Evolutionary conservation across 257 asterid genomes (phyloP).

Genomic region (Euphrasia confusa): DNA sequence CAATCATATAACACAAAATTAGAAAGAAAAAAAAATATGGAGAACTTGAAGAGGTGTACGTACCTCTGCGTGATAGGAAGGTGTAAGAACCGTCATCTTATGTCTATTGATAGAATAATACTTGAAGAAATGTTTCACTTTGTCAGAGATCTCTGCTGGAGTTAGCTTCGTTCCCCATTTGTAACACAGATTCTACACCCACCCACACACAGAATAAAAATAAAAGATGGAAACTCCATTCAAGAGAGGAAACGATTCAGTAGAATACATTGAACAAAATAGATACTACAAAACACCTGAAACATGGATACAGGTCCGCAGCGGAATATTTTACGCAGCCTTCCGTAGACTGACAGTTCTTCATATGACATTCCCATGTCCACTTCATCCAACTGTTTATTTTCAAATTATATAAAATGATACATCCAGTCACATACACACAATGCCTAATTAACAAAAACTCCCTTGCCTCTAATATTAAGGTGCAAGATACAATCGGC

Average conservation of each 20-base stretch:
- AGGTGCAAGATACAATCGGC: too few relatives aligned
- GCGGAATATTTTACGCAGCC: constrained; percentile 89
- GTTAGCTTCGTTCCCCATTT: constrained; percentile 76
- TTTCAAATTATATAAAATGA: constrained; percentile 22
- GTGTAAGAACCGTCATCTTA: constrained; percentile 92
- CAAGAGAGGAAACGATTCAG: background rate
- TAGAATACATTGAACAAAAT: constrained; percentile 2
- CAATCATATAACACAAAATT: background rate
- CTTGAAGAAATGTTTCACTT: constrained; percentile 89
- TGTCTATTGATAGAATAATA: constrained; percentile 90
- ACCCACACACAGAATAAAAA: background rate
- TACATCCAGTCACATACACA: background rate
- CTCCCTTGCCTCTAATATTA: too few relatives aligned
- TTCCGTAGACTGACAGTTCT: constrained; percentile 86
- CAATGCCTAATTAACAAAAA: too few relatives aligned
- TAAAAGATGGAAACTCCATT: background rate
- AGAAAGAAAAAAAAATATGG: background rate
- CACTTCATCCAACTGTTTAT: constrained; percentile 82
- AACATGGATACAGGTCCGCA: constrained; percentile 97
- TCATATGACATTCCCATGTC: constrained; percentile 97
- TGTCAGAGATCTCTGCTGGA: constrained; percentile 74
- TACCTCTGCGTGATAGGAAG: constrained; percentile 95
- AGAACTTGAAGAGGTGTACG: background rate
- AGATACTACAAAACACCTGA: constrained; percentile 48
- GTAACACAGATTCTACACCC: constrained; percentile 76